Base-by-base conservation (phyloP, 176 grass and related monocot genomes). In the Musa beccarii region DNA sequence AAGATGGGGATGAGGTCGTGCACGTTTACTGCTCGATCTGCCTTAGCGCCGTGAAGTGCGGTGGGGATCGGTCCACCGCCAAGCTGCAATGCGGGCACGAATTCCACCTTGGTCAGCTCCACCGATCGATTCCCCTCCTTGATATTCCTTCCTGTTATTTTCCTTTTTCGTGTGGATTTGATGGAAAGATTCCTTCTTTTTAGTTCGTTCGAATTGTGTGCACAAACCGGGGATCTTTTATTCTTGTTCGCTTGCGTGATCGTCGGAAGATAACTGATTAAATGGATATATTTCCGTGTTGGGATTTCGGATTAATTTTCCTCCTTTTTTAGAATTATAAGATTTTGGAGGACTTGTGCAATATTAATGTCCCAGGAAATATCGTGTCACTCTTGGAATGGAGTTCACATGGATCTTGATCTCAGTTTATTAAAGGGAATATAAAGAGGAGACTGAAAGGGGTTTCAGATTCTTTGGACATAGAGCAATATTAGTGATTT, bases 11-110 rank as follows among this genome's bases (percentile, higher is more conserved):
- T 62, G 85, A 79, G 19, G 79, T 70, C 76, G 79, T 59, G 16
- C 75, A 80, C 10, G 51, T 53, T 80, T 51, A 80, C 12, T 98
- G 94, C 86, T 98, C 94, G 81, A 93, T 98, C 81, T 98, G 94
- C 81, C 90, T 98, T 68, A 88, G 93, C 65, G 76, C 74, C 10
- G 80, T 98, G 19, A 79, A 81, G 50, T 66, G 5, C 17, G 68
- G 68, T 5, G 90, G 82, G 81, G 90, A 90, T 75, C 85, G 90
- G 78, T 86, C 93, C 61, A 97, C 88, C 24, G 93, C 93, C 64
- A 82, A 70, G 84, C 90, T 97, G 68, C 87, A 97, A 85, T 97
- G 93, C 55, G 93, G 93, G 10, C 93, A 97, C 53, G 85, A 93
- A 85, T 97, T 97, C 74, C 93, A 97, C 69, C 86, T 97, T 26